Base-by-base conservation (phyloP, 345 rosid species). In the Ricinus communis region DNA sequence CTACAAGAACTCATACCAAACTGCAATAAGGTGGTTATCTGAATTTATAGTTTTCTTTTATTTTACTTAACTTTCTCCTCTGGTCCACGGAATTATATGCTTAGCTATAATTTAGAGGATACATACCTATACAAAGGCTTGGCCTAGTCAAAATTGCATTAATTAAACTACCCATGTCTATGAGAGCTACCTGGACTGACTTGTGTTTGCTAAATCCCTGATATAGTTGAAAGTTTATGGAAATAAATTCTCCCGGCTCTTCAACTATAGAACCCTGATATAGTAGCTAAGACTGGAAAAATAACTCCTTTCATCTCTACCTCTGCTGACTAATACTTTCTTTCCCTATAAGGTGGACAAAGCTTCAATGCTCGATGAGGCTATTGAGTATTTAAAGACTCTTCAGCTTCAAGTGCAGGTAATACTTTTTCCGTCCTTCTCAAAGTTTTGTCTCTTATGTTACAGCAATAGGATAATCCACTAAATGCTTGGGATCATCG, bases 361-460 rank as follows among this genome's bases (percentile, higher is more conserved):
- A 81, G 97, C 98, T 82, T 91, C 98, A 2, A 88, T 93, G 96
- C 91, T 93, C 38, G 98, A 93, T 67, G 96, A 93, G 86, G 98
- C 97, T 36, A 93, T 93, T 22, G 97, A 91, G 66, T 91, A 93
- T 85, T 79, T 90, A 51, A 93, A 91, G 85, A 80, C 88, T 21
- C 98, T 93, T 51, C 96, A 91, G 79, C 84, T 91, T 77, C 97
- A 90, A 81, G 90, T 93, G 13, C 98, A 93, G 89, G 98, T 85
- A 72, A 75, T 53, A n/a, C 49, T 45, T 28, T 71, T 57, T 70
- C 66, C 19, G 3, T 65, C 50, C 75, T 19, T 58, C 57, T 43
- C 16, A 5, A 8, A 21, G 27, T 68, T 0, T 4, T 4, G 36
- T 47, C 31, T 73, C 27, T 28, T 45, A 67, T 21, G 66, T 68